These are phyloP conservation scores for Nemania sp. DNA, from an alignment of 2,329 filamentous ascomycete genomes.

Conservation along the genomic window DNA sequence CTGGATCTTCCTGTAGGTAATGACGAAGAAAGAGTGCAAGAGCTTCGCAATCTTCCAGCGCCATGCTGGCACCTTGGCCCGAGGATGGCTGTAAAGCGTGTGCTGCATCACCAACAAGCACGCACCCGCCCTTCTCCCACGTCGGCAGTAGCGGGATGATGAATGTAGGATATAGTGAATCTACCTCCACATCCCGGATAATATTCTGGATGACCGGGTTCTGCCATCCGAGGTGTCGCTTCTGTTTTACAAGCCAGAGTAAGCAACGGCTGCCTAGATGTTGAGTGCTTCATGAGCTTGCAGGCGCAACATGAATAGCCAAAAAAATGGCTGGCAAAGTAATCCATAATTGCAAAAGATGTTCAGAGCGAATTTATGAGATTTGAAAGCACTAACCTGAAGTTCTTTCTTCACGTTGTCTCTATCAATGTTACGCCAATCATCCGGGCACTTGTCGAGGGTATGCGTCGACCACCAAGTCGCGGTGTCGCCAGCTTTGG, in stretches of 20 bases:
- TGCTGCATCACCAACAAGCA: conserved; percentile 27
- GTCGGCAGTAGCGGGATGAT: conserved; percentile 24
- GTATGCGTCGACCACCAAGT: conserved; percentile 25
- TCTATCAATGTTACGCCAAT: conserved; percentile 26
- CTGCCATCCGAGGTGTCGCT: conserved; percentile 22
- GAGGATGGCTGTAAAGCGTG: conserved; percentile 26
- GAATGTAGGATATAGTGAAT: conserved; percentile 22
- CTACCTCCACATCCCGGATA: conserved; percentile 20
- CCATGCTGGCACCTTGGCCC: conserved; percentile 26
- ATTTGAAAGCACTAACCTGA: conserved; percentile 10
- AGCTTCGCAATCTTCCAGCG: conserved; percentile 23
- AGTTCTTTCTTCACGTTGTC: conserved; percentile 22
- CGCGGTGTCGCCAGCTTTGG: conserved; percentile 16
- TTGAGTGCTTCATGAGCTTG: too few relatives aligned
- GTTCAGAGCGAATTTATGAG: not conserved
- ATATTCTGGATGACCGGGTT: conserved; percentile 18
- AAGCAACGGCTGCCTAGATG: not conserved
- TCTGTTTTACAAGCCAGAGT: not conserved
- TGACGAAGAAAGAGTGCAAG: conserved; percentile 18
- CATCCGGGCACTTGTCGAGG: conserved; percentile 19
- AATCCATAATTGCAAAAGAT: not conserved
- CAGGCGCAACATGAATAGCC: too few relatives aligned
- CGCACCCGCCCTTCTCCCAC: conserved; percentile 26
- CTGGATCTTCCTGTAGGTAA: conserved; percentile 8
- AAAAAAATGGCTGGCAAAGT: not conserved